Base-by-base conservation (phyloP, 352 stramenopile species). In the Globisporangium apiculatum region DNA sequence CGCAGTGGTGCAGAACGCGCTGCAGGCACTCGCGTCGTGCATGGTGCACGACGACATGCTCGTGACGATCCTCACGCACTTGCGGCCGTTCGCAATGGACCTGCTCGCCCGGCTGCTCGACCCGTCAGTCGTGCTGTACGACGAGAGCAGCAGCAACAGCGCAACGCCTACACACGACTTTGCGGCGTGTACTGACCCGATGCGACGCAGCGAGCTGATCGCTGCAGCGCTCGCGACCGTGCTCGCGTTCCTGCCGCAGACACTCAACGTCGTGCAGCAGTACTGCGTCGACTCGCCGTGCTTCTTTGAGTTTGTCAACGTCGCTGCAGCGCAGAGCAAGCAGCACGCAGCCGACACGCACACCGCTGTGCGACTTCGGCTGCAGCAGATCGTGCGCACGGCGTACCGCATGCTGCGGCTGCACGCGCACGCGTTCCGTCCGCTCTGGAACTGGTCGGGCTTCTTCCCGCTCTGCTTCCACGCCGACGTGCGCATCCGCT, bases 391-490 rank as follows among this genome's bases (percentile, higher is more conserved):
- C 51, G 75, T 83, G 14, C 66, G 69, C 37, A 86, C 79, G 4
- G 78, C 79, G 11, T 77, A 80, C 55, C 66, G 76, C n/a, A 46
- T 95, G 46, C 51, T 93, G 12, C 55, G 68, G 9, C 48, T 76
- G 37, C 66, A 83, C 55, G 75, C 82, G 15, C 71, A 74, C 31
- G 80, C 83, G 42, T 67, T 89, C 37, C 60, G 64, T 35, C 42
- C 66, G 53, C 68, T 89, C 17, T 95, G 83, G 82, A 93, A 95
- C 67, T 95, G 82, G 83, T 76, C 79, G 24, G 61, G 73, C 3
- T 82, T 94, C 49, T 93, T 91, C 57, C 76, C 82, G n/a, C 67
- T 95, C 42, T 87, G 79, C 53, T 89, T 89, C 57, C 69, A 88
- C 54, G 68, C 83, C 8, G 79, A 95, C 51, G 37, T 62, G 35